Conservation (phyloP, 2,329 filamentous ascomycete genomes). For the Cladorrhinum sp. region DNA sequence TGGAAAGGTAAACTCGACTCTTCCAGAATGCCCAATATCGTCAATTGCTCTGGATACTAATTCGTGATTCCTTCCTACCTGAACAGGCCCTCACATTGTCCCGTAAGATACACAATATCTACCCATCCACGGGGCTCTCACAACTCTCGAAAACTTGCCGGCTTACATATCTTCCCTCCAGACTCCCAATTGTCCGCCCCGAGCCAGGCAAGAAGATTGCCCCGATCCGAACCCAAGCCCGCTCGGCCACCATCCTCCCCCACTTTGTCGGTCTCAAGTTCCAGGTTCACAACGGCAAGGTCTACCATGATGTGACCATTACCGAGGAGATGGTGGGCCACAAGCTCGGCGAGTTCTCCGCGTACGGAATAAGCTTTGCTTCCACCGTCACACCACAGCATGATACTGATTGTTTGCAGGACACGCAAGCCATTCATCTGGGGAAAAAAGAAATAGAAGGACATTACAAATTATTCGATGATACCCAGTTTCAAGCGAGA, state of each 20-base stretch:
- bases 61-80: background rate
- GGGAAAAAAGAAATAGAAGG: conserved; percentile 35
- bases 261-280: conserved; percentile 90
- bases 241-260: conserved; percentile 83
- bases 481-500: conserved; percentile 7
- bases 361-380: conserved; percentile 54
- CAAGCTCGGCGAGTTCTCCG: conserved; percentile 88
- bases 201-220: conserved; percentile 60
- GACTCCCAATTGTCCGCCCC: conserved; percentile 61
- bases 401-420: conserved; percentile 33
- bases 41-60: conserved; percentile 20
- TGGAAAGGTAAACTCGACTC: conserved; percentile 71
- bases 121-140: background rate
- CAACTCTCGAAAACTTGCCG: conserved; percentile 10
- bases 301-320: conserved; percentile 75
- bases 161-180: conserved; percentile 28
- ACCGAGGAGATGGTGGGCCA: conserved; percentile 96
- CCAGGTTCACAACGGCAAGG: conserved; percentile 88
- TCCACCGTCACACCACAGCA: background rate
- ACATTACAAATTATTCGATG: background rate
- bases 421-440: conserved; percentile 59
- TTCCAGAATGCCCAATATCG: background rate
- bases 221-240: conserved; percentile 82
- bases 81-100: conserved; percentile 50
- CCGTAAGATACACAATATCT: conserved; percentile 41